A percentile compares a stretch with the other conserved stretches of the same genome.
phyloP scores from a whole-genome alignment of 441 rosid genomes.

The Erodium trifolium region DNA sequence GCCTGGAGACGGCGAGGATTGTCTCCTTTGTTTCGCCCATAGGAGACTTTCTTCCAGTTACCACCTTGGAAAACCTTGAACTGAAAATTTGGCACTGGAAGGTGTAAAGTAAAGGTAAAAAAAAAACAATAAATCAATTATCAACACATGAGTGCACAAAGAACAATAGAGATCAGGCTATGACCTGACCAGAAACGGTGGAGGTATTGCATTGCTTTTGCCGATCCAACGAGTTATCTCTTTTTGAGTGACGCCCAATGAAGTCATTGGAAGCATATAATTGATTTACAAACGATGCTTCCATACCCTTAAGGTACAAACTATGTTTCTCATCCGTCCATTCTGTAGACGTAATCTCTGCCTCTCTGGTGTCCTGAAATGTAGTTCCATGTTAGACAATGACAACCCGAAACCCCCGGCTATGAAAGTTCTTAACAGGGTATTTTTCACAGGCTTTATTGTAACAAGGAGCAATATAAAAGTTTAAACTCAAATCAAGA shows the following conservation, averaged over 20 bases:
- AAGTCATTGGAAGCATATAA: slow-evolving; percentile 21
- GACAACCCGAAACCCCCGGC: slow-evolving; percentile 14
- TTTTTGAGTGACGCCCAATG: slow-evolving; percentile 17
- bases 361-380: slow-evolving; percentile 29
- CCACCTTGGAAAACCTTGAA: slow-evolving; percentile 36
- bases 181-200: slow-evolving; percentile 37
- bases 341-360: slow-evolving; percentile 22
- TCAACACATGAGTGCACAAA: background rate
- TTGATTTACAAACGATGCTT: slow-evolving; percentile 24
- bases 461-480: no score
- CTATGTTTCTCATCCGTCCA: slow-evolving; percentile 31
- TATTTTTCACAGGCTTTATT: no score
- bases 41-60: slow-evolving; percentile 42
- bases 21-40: slow-evolving; percentile 24
- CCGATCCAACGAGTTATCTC: slow-evolving; percentile 15
- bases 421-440: background rate
- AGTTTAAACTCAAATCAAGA: background rate
- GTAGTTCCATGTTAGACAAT: slow-evolving; percentile 7
- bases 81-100: slow-evolving; percentile 14
- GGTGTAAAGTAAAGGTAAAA: background rate
- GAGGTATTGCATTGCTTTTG: slow-evolving; percentile 8
- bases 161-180: slow-evolving; percentile 1
- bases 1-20: slow-evolving; percentile 20
- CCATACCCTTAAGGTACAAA: slow-evolving; percentile 25
- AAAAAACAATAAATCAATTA: slow-evolving; percentile 3